Conservation (phyloP, 345 rosid species). For the Populus davidiana region DNA sequence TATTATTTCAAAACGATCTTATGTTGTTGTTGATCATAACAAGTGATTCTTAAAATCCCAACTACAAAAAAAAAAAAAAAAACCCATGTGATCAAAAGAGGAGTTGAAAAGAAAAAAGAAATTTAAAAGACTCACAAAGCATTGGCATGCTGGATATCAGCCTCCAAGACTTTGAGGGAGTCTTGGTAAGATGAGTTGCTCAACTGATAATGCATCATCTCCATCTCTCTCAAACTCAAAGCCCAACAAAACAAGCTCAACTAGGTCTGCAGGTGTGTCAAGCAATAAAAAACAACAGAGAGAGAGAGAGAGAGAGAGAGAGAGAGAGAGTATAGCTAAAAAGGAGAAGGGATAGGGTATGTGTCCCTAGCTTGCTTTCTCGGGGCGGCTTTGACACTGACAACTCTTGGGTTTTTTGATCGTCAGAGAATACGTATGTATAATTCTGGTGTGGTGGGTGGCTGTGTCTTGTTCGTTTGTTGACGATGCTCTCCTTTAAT, state of each 20-base stretch:
- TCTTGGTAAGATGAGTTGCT: constrained; percentile 48
- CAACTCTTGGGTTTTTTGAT: constrained; percentile 1
- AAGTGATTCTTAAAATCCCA: constrained; percentile 3
- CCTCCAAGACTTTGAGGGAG: constrained; percentile 71
- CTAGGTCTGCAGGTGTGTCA: neutral
- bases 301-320: no score
- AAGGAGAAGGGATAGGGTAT: neutral
- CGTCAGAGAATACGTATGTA: constrained; percentile 16
- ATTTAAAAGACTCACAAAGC: constrained; percentile 56
- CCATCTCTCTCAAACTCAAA: constrained; percentile 8
- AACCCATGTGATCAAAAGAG: constrained; percentile 12
- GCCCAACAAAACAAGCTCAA: neutral
- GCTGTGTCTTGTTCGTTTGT: constrained; percentile 4
- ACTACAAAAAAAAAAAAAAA: neutral
- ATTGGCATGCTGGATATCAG: constrained; percentile 87
- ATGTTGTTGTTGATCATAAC: neutral
- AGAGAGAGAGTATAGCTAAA: neutral
- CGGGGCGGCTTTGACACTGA: constrained; percentile 19
- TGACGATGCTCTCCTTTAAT: neutral
- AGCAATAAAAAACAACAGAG: neutral
- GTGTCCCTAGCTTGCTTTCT: neutral
- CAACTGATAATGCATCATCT: constrained; percentile 25
- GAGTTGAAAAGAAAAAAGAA: neutral
- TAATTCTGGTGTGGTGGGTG: neutral
- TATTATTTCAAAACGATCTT: neutral